Base-by-base conservation (phyloP, 352 stramenopile species). In the Phytophthora litchii region DNA sequence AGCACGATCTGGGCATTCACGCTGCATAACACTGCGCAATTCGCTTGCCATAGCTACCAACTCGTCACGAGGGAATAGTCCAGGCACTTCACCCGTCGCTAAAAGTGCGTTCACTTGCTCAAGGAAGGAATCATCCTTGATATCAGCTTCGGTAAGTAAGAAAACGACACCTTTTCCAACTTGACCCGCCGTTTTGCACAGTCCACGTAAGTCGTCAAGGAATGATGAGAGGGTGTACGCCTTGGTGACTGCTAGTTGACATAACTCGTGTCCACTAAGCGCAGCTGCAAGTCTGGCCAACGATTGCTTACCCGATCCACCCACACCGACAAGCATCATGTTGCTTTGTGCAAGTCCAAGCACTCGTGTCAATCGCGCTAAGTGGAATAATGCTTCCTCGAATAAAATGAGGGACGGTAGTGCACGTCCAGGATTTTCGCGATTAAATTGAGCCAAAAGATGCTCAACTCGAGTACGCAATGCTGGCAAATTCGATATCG, bases 251-350 rank as follows among this genome's bases (percentile, higher is more conserved):
- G 77, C 74, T 58, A 97, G 85, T 64, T 97, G 89, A 50, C 96
- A 96, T 2, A 91, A 60, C 37, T 90, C 72, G 35, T 91, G 72
- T 5, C 88, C 72, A 4, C 76, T 74, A 49, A 97, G 88, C 42
- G 91, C 86, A 10, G 89, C 74, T 12, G 90, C 90, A 10, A 97
- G 72, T 6, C 80, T 71, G 6, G 84, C 85, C 10, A 97, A 54
- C 4, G 74, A 92, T 59, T 96, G 88, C 53, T 97, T 97, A 0
- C 91, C 91, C 0, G 82, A 95, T 9, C 91, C 91, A 17, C 89
- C 91, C 9, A 97, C 89, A 23, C 91, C 91, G 0, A 97, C 89
- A 20, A 97, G 83, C 78, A 97, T 89, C 73, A 96, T 93, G 54
- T 94, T 89, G 51, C 88, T 92, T 37, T 92, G 80, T 0, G 83